Evolutionary conservation across 2,329 filamentous ascomycete species (phyloP).

Genomic region (Hypoxylon sp.): DNA sequence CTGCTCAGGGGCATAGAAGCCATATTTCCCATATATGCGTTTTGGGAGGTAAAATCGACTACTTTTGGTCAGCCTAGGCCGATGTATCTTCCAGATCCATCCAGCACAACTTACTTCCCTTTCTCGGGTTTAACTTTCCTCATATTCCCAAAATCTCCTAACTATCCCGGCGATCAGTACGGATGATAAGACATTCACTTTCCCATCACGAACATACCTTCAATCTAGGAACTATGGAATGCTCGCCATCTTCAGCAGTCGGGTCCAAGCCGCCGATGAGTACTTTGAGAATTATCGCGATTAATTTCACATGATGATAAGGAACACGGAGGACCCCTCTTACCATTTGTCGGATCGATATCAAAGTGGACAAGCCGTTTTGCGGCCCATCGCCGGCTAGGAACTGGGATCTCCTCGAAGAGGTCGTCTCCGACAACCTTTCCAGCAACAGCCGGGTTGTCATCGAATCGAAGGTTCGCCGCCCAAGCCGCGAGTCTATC

Average conservation of each 20-base stretch:
- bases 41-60: conserved; percentile 28
- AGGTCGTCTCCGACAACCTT: conserved; percentile 37
- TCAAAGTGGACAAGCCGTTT: conserved; percentile 45
- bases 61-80: background rate
- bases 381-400: conserved; percentile 35
- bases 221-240: conserved; percentile 39
- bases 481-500: background rate
- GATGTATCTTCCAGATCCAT: background rate
- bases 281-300: conserved; percentile 27
- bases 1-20: conserved; percentile 44
- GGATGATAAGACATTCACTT: background rate
- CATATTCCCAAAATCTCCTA: conserved; percentile 40
- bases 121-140: conserved; percentile 37
- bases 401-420: conserved; percentile 36
- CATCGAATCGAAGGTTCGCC: background rate
- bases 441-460: background rate
- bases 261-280: conserved; percentile 35
- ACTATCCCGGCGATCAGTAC: conserved; percentile 19
- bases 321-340: conserved; percentile 2
- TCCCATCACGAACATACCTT: conserved; percentile 25
- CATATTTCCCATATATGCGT: conserved; percentile 17
- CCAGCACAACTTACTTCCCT: conserved; percentile 25
- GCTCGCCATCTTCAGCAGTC: conserved; percentile 31
- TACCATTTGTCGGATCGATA: conserved; percentile 43
- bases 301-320: background rate